Evolutionary conservation across 179 eudicot species (phyloP), one percentile per base, ranked within the genome.

Genomic region (Silene vulgaris): DNA sequence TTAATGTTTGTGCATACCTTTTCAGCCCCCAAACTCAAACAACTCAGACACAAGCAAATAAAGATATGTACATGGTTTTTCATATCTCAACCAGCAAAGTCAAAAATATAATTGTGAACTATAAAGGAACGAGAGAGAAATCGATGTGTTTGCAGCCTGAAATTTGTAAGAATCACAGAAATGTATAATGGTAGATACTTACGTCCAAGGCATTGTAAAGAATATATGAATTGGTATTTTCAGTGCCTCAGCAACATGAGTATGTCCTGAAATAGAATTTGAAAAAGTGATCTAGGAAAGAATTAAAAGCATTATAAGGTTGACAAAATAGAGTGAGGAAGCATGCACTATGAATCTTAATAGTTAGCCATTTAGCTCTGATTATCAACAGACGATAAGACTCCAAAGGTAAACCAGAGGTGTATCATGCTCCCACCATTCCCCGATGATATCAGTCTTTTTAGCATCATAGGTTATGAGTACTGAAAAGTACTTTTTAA

Each of bases 201-300:
- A 93, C 98, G 98, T 93, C 98, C 98, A 93, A 23, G 98, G 98
- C 98, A 93, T 91, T 23, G 98, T 93, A 80, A 91, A 93, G 82
- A 90, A 90, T 70, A 93, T 87, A 77, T 93, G 98, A 75, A 93
- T 85, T 8, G 98, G 98, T 71, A 93, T 81, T 64, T 86, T 79
- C 65, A 91, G 88, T 57, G 93, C 91, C 86, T 93, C 98, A 37
- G 98, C 98, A 78, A 93, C 96, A 82, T 93, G 97, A 26, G 85
- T 77, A 83, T 93, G 98, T 65, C 98, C 98, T 93, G 90, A 62
- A 83, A 30, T 72, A 75, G 66, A 72, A 67, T 59, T 72, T 28
- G 67, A 81, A 67, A 60, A 69, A 48, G 14, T 70, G 73, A 17
- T 12, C 43, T 26, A 52, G 13, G 20, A 72, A 56, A 29, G 48